Percentiles rank a stretch among this genome's conserved stretches.
phyloP scores from a whole-genome alignment of 2,329 filamentous ascomycete genomes.

The Botryotinia convoluta region DNA sequence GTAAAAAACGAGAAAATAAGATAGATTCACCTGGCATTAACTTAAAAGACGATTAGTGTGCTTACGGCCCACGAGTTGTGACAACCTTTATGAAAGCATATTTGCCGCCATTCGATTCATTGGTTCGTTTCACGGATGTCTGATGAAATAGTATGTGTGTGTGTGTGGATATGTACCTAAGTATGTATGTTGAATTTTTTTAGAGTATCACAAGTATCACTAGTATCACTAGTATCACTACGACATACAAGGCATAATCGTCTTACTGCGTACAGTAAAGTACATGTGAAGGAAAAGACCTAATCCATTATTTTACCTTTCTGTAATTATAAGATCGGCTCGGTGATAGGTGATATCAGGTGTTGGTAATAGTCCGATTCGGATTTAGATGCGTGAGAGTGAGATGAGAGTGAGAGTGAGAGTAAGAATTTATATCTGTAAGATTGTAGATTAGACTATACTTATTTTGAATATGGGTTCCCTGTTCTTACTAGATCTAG shows the following conservation, averaged over 20 bases:
- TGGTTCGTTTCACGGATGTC: not conserved
- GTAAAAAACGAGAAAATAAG: constrained; percentile 14
- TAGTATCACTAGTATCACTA: not conserved
- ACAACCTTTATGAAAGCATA: constrained; percentile 1
- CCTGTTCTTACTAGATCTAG: not conserved
- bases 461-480: not conserved
- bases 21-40: constrained; percentile 5
- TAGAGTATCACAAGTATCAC: not conserved
- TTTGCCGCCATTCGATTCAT: not conserved
- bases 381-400: not conserved
- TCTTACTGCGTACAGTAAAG: not conserved
- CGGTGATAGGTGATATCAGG: not conserved
- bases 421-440: not conserved
- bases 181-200: not conserved
- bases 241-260: constrained; percentile 1
- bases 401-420: not conserved
- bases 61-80: not conserved
- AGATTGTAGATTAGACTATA: not conserved
- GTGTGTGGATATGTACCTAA: not conserved
- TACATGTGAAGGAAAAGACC: not conserved
- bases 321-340: not conserved
- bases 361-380: not conserved
- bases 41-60: not conserved
- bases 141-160: not conserved
- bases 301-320: not conserved